Evolutionary conservation across 805 yeast genomes (phyloP).

Genomic region (Candida succiphila): DNA sequence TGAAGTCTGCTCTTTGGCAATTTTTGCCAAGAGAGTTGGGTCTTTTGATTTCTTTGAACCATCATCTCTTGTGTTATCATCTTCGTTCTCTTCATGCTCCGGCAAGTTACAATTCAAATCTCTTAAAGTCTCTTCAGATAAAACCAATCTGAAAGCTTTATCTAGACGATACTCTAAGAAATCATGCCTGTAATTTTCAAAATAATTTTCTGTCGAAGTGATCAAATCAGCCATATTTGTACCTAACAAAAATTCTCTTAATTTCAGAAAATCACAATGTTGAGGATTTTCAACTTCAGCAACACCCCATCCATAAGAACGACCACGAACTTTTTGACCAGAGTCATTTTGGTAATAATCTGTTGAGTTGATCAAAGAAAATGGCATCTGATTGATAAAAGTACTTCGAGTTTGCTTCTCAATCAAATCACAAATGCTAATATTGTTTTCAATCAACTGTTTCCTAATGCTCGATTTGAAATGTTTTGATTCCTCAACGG

Average conservation of each 20-base stretch:
- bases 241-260: constrained; percentile 57
- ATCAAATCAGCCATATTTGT: constrained; percentile 72
- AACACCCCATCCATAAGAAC: constrained; percentile 78
- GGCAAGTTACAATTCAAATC: constrained; percentile 1
- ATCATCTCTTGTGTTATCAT: constrained; percentile 5
- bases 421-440: constrained; percentile 45
- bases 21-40: constrained; percentile 20
- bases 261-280: constrained; percentile 66
- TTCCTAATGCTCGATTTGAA: constrained; percentile 46
- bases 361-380: constrained; percentile 61
- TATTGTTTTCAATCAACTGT: constrained; percentile 42
- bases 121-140: constrained; percentile 6
- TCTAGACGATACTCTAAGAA: constrained; percentile 32
- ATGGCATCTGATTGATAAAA: constrained; percentile 46
- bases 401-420: constrained; percentile 24
- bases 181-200: constrained; percentile 55
- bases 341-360: constrained; percentile 30
- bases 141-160: constrained; percentile 16
- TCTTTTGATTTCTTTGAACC: constrained; percentile 3
- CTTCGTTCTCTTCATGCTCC: constrained; percentile 2
- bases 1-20: constrained; percentile 14
- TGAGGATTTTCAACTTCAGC: constrained; percentile 71
- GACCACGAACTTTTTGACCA: constrained; percentile 53
- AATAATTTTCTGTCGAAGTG: constrained; percentile 65
- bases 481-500: constrained; percentile 39